Conservation (phyloP, 768 basidiomycete species). For the Hygrophoropsis aurantiaca region DNA sequence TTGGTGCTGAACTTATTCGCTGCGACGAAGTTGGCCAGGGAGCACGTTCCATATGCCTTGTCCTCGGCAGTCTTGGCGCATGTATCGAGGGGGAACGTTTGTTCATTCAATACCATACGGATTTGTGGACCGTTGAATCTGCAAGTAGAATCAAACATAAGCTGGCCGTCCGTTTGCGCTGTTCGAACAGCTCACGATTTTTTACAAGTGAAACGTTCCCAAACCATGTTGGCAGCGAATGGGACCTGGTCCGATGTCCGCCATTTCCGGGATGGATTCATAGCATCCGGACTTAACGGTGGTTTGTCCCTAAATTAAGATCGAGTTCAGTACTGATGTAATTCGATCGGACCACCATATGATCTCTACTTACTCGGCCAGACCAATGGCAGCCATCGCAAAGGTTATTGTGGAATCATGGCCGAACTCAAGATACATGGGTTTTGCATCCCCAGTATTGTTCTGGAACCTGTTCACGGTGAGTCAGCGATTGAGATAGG, state of each 20-base stretch:
- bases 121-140: slow-evolving; percentile 37
- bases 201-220: slow-evolving; percentile 41
- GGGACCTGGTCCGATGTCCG: slow-evolving; percentile 40
- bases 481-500: neutral
- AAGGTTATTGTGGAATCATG: slow-evolving; percentile 42
- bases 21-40: slow-evolving; percentile 33
- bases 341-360: neutral
- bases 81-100: slow-evolving; percentile 37
- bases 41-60: slow-evolving; percentile 35
- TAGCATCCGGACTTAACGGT: slow-evolving; percentile 27
- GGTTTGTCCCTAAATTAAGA: slow-evolving; percentile 27
- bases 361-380: slow-evolving; percentile 30
- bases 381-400: slow-evolving; percentile 36
- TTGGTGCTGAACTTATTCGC: slow-evolving; percentile 25
- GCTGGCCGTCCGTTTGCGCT: neutral
- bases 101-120: slow-evolving; percentile 41
- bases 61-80: slow-evolving; percentile 32
- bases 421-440: slow-evolving; percentile 42
- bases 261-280: slow-evolving; percentile 32
- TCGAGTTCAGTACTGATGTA: neutral
- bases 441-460: slow-evolving; percentile 28
- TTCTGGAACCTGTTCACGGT: slow-evolving; percentile 34
- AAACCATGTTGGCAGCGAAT: slow-evolving; percentile 44
- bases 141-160: neutral
- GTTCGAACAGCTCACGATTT: slow-evolving; percentile 24